Evolutionary conservation across 176 grass and related monocot species (phyloP).

Genomic region (Aegilops umbellulata): DNA sequence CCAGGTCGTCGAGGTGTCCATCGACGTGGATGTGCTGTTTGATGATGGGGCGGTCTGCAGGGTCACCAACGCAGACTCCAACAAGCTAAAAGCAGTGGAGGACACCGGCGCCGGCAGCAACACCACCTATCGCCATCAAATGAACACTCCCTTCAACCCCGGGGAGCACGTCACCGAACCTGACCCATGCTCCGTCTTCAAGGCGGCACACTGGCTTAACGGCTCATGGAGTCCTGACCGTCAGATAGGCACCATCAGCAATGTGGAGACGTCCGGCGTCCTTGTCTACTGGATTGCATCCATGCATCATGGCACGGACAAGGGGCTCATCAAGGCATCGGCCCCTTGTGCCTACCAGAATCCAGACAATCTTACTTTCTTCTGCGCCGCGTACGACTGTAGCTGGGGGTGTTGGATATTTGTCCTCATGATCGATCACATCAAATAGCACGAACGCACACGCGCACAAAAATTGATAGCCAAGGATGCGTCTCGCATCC

Average conservation of each 20-base stretch:
- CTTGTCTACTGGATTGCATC: conserved; percentile 13
- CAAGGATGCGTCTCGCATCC: no score
- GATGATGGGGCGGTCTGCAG: neutral
- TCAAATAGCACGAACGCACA: no score
- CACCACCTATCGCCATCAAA: no score
- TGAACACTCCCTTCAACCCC: neutral
- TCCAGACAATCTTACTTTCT: neutral
- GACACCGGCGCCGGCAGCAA: no score
- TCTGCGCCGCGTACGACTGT: neutral
- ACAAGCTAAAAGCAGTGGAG: neutral
- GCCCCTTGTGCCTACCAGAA: neutral
- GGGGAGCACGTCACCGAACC: neutral
- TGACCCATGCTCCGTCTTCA: neutral
- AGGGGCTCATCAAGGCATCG: neutral
- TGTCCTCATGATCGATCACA: no score
- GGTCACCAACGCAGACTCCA: neutral
- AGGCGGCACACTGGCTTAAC: neutral
- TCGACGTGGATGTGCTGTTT: neutral
- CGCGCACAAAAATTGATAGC: no score
- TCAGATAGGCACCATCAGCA: neutral
- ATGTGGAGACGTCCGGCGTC: neutral
- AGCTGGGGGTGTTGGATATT: no score
- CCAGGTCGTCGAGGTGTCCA: neutral
- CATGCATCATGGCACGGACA: neutral
- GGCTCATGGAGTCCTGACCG: neutral